Percentiles rank a stretch among this genome's conserved stretches.
Evolutionary conservation across 148 eudicot genomes (phyloP).

Genomic region (Silene latifolia): DNA sequence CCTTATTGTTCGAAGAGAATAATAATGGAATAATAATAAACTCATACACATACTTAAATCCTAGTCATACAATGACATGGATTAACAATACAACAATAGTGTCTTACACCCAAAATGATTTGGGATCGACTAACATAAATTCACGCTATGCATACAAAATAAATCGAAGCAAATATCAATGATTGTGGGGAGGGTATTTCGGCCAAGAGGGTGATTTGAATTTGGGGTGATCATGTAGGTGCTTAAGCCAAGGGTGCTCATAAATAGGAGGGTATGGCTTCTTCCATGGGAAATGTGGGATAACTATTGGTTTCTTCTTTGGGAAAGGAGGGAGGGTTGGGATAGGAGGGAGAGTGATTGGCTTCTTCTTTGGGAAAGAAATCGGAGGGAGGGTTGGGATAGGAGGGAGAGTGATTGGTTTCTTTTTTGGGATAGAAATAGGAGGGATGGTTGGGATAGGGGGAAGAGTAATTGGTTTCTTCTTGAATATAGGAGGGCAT

Average conservation of each 20-base stretch:
- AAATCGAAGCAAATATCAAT: constrained; percentile 12
- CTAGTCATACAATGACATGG: not conserved
- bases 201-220: constrained; percentile 25
- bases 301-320: constrained; percentile 23
- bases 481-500: constrained; percentile 26
- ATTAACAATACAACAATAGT: constrained; percentile 2
- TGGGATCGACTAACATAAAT: not conserved
- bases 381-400: constrained; percentile 17
- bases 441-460: constrained; percentile 24
- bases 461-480: constrained; percentile 12
- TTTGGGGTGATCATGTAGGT: constrained; percentile 14
- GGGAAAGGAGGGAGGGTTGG: constrained; percentile 23
- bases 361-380: constrained; percentile 26
- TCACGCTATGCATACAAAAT: constrained; percentile 1
- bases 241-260: constrained; percentile 15
- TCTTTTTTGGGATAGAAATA: constrained; percentile 16
- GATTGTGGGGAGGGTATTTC: constrained; percentile 25
- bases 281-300: constrained; percentile 32
- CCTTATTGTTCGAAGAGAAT: constrained; percentile 1
- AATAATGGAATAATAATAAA: not conserved
- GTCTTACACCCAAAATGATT: not conserved
- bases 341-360: constrained; percentile 28
- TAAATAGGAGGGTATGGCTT: constrained; percentile 32
- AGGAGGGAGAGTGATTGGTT: constrained; percentile 12
- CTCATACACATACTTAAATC: not conserved